Conservation (phyloP, 768 basidiomycete genomes). For the Lyophyllum decastes region DNA sequence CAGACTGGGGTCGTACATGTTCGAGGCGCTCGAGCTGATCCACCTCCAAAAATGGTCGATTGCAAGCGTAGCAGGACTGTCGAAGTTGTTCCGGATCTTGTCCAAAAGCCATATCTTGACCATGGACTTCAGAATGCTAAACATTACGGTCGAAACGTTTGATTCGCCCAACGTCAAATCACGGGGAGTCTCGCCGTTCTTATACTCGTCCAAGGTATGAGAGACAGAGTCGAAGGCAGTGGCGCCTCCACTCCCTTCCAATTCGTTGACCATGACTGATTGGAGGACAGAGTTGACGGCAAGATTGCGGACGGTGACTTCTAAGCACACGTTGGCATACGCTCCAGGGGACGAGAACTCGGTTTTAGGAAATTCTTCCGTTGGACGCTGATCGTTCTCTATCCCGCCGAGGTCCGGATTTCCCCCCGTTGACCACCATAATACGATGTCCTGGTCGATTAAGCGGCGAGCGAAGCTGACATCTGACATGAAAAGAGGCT, state of each 20-base stretch:
- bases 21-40: conserved; percentile 83
- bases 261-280: conserved; percentile 92
- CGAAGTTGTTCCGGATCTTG: conserved; percentile 68
- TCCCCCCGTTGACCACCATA: conserved; percentile 96
- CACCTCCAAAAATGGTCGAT: conserved; percentile 98
- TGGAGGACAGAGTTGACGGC: conserved; percentile 94
- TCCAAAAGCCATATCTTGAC: conserved; percentile 91
- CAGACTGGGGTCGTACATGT: conserved; percentile 90
- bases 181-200: conserved; percentile 65
- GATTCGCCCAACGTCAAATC: conserved; percentile 88
- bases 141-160: conserved; percentile 83
- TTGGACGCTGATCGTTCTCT: conserved; percentile 79
- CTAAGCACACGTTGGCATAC: conserved; percentile 91
- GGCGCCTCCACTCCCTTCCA: conserved; percentile 93
- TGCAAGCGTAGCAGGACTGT: conserved; percentile 66
- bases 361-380: conserved; percentile 79
- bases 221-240: conserved; percentile 94
- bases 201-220: conserved; percentile 88
- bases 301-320: conserved; percentile 86
- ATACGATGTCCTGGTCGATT: conserved; percentile 82
- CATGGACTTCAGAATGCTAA: conserved; percentile 83
- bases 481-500: conserved; percentile 85
- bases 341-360: conserved; percentile 85
- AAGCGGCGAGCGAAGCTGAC: conserved; percentile 89
- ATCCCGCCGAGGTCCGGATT: conserved; percentile 92